Evolutionary conservation across 2,329 filamentous ascomycete species (phyloP).

Genomic region (Bipolaris victoriae): DNA sequence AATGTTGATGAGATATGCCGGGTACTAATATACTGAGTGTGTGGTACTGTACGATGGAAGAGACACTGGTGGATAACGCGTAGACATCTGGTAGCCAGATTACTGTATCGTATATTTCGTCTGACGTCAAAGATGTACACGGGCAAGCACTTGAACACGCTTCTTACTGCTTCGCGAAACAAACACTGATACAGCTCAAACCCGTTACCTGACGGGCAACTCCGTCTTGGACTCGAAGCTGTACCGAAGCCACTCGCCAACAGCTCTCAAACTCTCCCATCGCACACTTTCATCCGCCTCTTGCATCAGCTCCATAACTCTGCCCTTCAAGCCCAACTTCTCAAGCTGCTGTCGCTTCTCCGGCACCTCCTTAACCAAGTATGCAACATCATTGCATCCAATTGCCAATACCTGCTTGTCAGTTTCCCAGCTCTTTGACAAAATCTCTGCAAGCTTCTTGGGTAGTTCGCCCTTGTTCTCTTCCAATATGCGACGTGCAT

Average conservation of each 20-base stretch:
- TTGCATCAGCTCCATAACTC: conserved; percentile 93
- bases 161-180: neutral
- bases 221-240: conserved; percentile 52
- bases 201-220: conserved; percentile 36
- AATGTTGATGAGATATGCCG: neutral
- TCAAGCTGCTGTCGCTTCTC: conserved; percentile 82
- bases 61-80: conserved; percentile 1
- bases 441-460: conserved; percentile 82
- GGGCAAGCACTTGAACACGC: conserved; percentile 8
- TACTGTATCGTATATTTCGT: conserved; percentile 6
- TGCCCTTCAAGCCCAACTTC: conserved; percentile 80
- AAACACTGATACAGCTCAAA: neutral
- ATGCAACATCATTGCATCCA: conserved; percentile 91
- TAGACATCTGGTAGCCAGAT: conserved; percentile 8
- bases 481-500: conserved; percentile 85
- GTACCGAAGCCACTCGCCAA: conserved; percentile 79
- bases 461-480: conserved; percentile 79
- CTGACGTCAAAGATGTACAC: conserved; percentile 5
- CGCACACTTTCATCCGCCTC: conserved; percentile 86
- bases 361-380: conserved; percentile 84
- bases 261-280: conserved; percentile 89
- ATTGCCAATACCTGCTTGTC: conserved; percentile 87
- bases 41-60: neutral
- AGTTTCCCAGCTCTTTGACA: conserved; percentile 82
- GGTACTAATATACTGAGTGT: neutral